These are phyloP conservation scores for Mycena pura DNA, from an alignment of 768 basidiomycete species.

Conservation along the genomic window DNA sequence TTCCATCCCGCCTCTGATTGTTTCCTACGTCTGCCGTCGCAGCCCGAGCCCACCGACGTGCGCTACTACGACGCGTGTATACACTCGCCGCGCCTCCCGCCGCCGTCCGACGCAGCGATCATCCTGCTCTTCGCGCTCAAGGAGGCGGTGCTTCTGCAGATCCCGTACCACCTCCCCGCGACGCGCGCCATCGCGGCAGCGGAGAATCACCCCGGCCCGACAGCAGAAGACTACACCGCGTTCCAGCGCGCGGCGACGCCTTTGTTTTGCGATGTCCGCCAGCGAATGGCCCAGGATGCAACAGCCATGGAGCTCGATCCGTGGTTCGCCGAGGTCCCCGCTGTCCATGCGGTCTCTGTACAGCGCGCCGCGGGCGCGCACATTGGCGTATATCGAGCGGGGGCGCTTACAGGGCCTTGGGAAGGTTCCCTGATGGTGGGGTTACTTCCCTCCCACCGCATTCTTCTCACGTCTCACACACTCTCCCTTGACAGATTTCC, in stretches of 20 bases:
- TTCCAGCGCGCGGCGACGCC: conserved; percentile 52
- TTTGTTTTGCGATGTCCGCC: conserved; percentile 54
- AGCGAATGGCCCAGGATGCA: conserved; percentile 2
- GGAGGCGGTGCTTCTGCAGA: conserved; percentile 49
- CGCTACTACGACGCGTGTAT: conserved; percentile 5
- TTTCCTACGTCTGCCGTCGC: no score
- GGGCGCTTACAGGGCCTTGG: conserved; percentile 63
- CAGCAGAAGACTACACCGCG: conserved; percentile 56
- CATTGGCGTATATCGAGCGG: conserved; percentile 41
- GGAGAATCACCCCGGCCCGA: conserved; percentile 56
- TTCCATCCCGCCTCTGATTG: conserved; percentile 4
- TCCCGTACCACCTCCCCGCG: conserved; percentile 59
- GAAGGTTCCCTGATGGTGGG: conserved; percentile 66
- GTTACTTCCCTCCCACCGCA: conserved; percentile 15
- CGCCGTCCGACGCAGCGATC: conserved; percentile 52
- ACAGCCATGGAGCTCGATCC: conserved; percentile 5
- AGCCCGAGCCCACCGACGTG: no score
- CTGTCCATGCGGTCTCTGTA: conserved; percentile 13
- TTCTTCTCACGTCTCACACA: neutral
- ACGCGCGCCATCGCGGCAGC: conserved; percentile 53
- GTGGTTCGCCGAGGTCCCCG: conserved; percentile 12
- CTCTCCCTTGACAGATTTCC: conserved; percentile 22
- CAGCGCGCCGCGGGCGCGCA: conserved; percentile 28
- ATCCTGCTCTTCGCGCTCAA: conserved; percentile 60
- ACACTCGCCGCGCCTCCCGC: conserved; percentile 15